phyloP scores from a whole-genome alignment of 192 early-diverging fungal species.

The Gryganskiella cystojenkinii region DNA sequence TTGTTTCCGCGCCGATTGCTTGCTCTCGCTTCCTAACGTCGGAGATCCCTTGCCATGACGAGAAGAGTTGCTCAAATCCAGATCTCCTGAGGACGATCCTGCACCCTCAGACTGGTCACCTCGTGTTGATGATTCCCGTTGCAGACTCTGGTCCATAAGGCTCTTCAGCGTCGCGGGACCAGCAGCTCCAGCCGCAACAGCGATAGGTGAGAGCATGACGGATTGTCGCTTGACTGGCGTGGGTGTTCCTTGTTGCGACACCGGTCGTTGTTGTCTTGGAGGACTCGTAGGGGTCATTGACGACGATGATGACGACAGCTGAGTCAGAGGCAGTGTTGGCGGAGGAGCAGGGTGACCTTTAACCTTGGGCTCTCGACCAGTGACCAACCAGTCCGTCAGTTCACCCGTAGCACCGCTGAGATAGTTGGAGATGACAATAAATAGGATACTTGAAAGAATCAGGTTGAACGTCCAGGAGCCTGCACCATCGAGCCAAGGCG shows the following conservation, averaged over 20 bases:
- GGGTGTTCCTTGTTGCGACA: neutral
- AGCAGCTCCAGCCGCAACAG: constrained; percentile 21
- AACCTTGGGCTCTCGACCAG: constrained; percentile 32
- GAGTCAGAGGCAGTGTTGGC: neutral
- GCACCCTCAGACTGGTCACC: too few species aligned
- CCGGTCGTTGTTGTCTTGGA: neutral
- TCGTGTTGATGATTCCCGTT: neutral
- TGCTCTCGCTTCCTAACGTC: neutral
- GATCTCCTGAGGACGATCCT: neutral
- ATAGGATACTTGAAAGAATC: constrained; percentile 55
- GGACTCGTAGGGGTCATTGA: neutral
- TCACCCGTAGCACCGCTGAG: constrained; percentile 61
- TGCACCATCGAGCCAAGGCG: constrained; percentile 51
- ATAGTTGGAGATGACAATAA: constrained; percentile 59
- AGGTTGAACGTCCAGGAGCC: constrained; percentile 64
- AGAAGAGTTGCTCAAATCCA: neutral
- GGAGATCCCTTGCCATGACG: neutral
- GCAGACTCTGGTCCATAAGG: constrained; percentile 30
- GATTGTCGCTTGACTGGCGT: constrained; percentile 12
- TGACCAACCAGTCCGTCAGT: constrained; percentile 37
- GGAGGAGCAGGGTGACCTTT: neutral
- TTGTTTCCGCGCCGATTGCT: too few species aligned
- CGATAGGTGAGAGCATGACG: constrained; percentile 21
- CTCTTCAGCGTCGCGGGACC: constrained; percentile 19
- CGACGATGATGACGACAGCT: neutral